Conservation (phyloP, 2,329 filamentous ascomycete species). For the Penicillium frequentans region DNA sequence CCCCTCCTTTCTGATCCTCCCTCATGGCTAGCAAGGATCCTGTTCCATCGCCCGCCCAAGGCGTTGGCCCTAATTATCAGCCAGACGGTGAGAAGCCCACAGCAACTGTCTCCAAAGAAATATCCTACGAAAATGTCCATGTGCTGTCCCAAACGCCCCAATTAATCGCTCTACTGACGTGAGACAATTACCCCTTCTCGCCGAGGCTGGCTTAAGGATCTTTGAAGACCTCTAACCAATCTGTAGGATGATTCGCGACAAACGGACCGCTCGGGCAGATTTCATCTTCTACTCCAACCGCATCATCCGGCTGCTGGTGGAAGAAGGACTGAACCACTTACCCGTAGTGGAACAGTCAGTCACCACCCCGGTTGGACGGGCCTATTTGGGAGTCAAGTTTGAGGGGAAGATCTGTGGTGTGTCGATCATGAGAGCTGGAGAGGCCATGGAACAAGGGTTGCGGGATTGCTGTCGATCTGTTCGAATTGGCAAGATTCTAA, state of each 20-base stretch:
- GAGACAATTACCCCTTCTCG: slow-evolving; percentile 47
- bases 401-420: slow-evolving; percentile 98
- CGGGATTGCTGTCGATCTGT: slow-evolving; percentile 97
- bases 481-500: slow-evolving; percentile 96
- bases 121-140: slow-evolving; percentile 82
- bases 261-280: slow-evolving; percentile 84
- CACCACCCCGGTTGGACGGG: slow-evolving; percentile 84
- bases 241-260: slow-evolving; percentile 88
- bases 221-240: slow-evolving; percentile 11
- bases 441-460: slow-evolving; percentile 97
- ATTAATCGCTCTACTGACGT: slow-evolving; percentile 96
- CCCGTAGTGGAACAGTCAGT: slow-evolving; percentile 86
- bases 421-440: slow-evolving; percentile 96
- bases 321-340: slow-evolving; percentile 95
- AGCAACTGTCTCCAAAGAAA: slow-evolving; percentile 82
- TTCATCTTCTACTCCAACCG: slow-evolving; percentile 99
- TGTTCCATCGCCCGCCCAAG: slow-evolving; percentile 56
- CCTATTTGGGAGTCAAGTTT: slow-evolving; percentile 89
- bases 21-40: slow-evolving; percentile 29
- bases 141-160: slow-evolving; percentile 91
- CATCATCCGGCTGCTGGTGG: slow-evolving; percentile 93
- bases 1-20: neutral
- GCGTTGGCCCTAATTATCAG: slow-evolving; percentile 78
- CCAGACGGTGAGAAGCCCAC: slow-evolving; percentile 75
- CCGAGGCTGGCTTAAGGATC: neutral